These are phyloP conservation scores for Acanthochlamys bracteata DNA, from an alignment of 106 monocot species.

Conservation along the genomic window DNA sequence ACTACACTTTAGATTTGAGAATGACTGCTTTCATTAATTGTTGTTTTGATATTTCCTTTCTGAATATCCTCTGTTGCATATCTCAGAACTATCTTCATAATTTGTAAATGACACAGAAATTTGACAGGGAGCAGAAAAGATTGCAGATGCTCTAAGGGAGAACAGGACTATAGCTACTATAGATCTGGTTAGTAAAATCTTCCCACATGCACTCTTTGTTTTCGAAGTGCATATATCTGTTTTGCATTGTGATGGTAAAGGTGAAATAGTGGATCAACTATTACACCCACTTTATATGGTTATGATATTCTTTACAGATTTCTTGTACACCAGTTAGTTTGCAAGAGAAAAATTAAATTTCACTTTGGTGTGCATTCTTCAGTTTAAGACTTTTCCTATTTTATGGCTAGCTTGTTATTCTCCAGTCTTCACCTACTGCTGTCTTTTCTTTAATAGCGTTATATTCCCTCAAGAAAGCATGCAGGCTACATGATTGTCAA, in stretches of 20 bases:
- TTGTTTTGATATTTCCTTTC: neutral
- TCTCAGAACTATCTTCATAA: neutral
- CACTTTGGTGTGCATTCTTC: too few relatives aligned
- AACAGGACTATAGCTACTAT: constrained; percentile 79
- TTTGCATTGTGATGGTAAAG: neutral
- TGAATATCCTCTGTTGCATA: neutral
- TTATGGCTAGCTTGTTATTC: too few relatives aligned
- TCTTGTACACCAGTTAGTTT: neutral
- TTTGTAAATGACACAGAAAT: constrained; percentile 3
- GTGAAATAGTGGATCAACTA: neutral
- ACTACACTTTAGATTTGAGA: neutral
- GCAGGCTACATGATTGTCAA: too few relatives aligned
- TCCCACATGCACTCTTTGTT: neutral
- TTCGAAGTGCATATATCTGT: neutral
- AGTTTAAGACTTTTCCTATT: too few relatives aligned
- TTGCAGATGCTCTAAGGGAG: constrained; percentile 85
- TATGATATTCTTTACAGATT: neutral
- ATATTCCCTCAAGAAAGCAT: too few relatives aligned
- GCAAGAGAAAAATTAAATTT: too few relatives aligned
- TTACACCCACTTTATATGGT: neutral
- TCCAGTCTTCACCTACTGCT: too few relatives aligned
- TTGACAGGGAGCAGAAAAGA: constrained; percentile 78
- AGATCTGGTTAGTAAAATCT: constrained; percentile 61
- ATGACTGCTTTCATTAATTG: neutral
- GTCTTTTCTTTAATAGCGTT: too few relatives aligned